Evolutionary conservation across 2,329 filamentous ascomycete species (phyloP).

Genomic region (Ceratocystiopsis brevicomis): DNA sequence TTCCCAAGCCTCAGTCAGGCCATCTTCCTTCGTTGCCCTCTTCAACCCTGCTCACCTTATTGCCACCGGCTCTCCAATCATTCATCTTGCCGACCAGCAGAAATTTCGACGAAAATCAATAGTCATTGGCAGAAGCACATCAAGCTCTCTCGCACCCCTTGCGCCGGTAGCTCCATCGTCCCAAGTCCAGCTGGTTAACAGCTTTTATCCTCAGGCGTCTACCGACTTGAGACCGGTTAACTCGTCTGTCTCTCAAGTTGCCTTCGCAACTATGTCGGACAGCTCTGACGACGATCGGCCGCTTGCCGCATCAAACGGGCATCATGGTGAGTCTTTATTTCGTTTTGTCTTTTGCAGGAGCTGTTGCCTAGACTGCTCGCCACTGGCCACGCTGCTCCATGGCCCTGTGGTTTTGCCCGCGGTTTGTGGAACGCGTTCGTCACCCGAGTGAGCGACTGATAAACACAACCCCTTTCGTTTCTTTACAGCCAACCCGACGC

Average conservation of each 20-base stretch:
- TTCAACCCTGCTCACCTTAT: too few species aligned
- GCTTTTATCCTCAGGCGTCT: slow-evolving; percentile 9
- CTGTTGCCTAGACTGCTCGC: too few species aligned
- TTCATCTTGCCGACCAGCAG: too few species aligned
- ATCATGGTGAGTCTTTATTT: slow-evolving; percentile 40
- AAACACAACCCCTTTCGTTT: background rate
- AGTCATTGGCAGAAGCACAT: too few species aligned
- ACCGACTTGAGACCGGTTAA: too few species aligned
- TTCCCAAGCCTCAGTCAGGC: too few species aligned
- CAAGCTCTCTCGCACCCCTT: too few species aligned
- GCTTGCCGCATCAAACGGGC: slow-evolving; percentile 49
- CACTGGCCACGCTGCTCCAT: background rate
- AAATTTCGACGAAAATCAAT: too few species aligned
- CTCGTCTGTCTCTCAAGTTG: slow-evolving; percentile 3
- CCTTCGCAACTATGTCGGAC: slow-evolving; percentile 30
- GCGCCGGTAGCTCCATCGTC: too few species aligned
- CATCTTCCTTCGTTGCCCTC: too few species aligned
- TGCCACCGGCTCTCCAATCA: too few species aligned
- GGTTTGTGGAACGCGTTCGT: background rate
- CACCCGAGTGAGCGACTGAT: background rate
- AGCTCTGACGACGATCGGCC: slow-evolving; percentile 69
- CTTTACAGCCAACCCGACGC: background rate
- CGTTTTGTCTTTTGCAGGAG: too few species aligned
- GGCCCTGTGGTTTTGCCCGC: background rate
- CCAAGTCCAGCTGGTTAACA: slow-evolving; percentile 2